Base-by-base conservation (phyloP, 2,329 filamentous ascomycete genomes). In the Chalaropsis ovoidea region DNA sequence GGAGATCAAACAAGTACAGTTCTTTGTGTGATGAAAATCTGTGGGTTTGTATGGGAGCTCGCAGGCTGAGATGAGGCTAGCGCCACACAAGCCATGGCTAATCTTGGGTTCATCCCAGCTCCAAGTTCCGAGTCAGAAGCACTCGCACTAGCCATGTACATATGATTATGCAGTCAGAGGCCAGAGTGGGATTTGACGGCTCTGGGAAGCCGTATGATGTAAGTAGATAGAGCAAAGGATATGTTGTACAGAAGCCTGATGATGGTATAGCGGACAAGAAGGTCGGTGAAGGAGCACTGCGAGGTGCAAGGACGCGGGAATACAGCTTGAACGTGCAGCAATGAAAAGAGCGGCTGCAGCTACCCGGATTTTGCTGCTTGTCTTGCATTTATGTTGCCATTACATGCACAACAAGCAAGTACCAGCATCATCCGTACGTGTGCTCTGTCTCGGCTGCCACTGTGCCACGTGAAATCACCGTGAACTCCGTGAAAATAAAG, bases 321-420 rank as follows among this genome's bases (percentile, higher is more conserved):
- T 22, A n/a, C 31, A 58, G 10, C 54, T 31, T 19, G 54, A 58
- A 22, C 54, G 8, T 39, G 54, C 54, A 58, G 15, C 31, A 35
- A 58, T 39, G 19, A 39, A 58, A 31, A 35, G 47, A 58, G 17
- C 54, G 8, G 31, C 54, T 58, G 54, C 54, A 58, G 54, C 54
- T 11, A 58, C 7, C 54, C 54, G 54, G 27, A n/a, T 58, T 22
- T 35, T 56, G 52, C 52, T 56, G 52, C 52, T 22, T 56, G 54
- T 58, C 54, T 58, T 39, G 54, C 27, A 58, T 39, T 58, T 58
- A 39, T 58, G 54, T 58, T 27, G 54, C 54, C 54, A 58, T 39
- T 58, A 58, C 31, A 58, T 58, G n/a, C 54, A 58, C 24, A 35
- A 7, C 24, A n/a, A 19, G 54, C 31, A 58, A 39, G 24, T 39